Evolutionary conservation across 2,329 filamentous ascomycete species (phyloP), one percentile per base, ranked within the genome.

Genomic region (Penicillium occitanis): DNA sequence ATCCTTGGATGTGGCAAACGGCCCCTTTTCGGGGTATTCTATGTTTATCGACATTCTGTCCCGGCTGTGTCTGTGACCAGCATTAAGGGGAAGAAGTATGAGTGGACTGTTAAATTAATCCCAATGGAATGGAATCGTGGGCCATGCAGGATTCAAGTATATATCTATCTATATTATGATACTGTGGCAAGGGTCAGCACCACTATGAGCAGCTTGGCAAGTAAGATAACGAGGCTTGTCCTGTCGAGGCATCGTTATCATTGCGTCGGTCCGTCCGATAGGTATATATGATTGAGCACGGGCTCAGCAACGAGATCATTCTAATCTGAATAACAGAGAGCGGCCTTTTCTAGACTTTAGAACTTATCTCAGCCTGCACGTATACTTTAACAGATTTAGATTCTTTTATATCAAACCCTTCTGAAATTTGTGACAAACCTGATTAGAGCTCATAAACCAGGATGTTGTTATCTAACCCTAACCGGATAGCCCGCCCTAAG

Each of bases 31-130:
- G 17, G 22, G 40, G 22, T 46, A 61, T 8, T 4, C 17, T 33
- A 14, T 8, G 13, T 57, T 37, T 5, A 17, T 22, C 3, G 61
- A 71, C 66, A 19, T 58, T 48, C 13, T 57, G 25, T 22, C 37
- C 44, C 13, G 55, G 37, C 53, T 40, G 53, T 57, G 33, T 22
- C 33, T 37, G 2, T 22, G 30, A 25, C 33, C 33, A 37, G 53
- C n/a, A 22, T 55, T 19, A 22, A 35, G 17, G 53, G 30, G 7
- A 25, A 14, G n/a, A 22, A 19, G 28, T 13, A 37, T 22, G 53
- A 14, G n/a, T 17, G n/a, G 11, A 53, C 5, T 28, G 25, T 3
- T 14, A 13, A 37, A 37, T 37, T 10, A 14, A 14, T 13, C 53
- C n/a, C 53, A 22, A 8, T 40, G 19, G 33, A 11, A 5, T 57